Evolutionary conservation across 140 eudicot species (phyloP).

Genomic region (Cichorium intybus): DNA sequence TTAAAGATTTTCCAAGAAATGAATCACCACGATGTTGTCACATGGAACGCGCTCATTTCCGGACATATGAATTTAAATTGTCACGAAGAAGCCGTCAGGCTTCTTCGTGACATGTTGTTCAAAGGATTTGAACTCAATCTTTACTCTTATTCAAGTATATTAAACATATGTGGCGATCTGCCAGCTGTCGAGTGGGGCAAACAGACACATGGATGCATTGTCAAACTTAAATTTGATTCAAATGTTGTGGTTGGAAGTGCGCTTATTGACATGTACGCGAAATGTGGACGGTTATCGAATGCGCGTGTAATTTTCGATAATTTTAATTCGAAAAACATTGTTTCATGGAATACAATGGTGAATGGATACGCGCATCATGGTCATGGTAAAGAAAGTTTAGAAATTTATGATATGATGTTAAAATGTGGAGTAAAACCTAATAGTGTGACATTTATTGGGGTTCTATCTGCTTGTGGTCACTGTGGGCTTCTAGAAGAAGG

Average conservation of each 20-base stretch:
- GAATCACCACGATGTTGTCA: conserved; percentile 52
- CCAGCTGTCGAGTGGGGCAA: conserved; percentile 84
- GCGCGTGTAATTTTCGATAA: conserved; percentile 54
- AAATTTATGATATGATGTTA: conserved; percentile 47
- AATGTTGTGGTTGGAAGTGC: conserved; percentile 73
- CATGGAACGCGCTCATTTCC: conserved; percentile 60
- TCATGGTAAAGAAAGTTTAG: conserved; percentile 51
- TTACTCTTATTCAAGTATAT: conserved; percentile 65
- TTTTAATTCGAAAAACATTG: conserved; percentile 52
- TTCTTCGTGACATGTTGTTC: conserved; percentile 42
- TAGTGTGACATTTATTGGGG: conserved; percentile 59
- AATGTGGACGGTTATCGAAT: conserved; percentile 58
- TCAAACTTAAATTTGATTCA: conserved; percentile 45
- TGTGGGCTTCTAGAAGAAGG: conserved; percentile 63
- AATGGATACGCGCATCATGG: conserved; percentile 81
- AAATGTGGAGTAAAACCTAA: conserved; percentile 47
- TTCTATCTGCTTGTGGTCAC: conserved; percentile 74
- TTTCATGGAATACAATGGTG: conserved; percentile 81
- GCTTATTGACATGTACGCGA: conserved; percentile 72
- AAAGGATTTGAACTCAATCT: conserved; percentile 51
- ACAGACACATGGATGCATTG: conserved; percentile 57
- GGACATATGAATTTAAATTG: conserved; percentile 44
- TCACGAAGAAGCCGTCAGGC: conserved; percentile 37
- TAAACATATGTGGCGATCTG: conserved; percentile 67
- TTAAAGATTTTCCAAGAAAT: conserved; percentile 45